phyloP scores from a whole-genome alignment of 2,329 filamentous ascomycete genomes.

The Alternaria viburni region DNA sequence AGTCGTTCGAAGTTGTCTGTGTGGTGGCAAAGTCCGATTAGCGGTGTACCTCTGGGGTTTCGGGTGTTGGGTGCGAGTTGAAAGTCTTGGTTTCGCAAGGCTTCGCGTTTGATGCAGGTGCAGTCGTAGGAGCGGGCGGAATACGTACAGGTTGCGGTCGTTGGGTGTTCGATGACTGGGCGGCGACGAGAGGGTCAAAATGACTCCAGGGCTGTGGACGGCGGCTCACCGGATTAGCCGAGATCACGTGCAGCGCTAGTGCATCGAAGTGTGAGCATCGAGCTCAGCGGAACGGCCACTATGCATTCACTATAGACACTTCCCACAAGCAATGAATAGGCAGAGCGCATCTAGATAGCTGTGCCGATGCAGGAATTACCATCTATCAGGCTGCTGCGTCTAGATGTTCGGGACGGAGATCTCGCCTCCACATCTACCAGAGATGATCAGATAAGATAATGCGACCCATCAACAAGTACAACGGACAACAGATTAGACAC shows the following conservation, averaged over 20 bases:
- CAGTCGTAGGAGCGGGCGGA: conserved; percentile 9
- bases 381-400: neutral
- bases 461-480: conserved; percentile 1
- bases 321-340: neutral
- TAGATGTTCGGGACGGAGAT: neutral
- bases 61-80: conserved; percentile 2
- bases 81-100: conserved; percentile 9
- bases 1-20: conserved; percentile 29
- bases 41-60: conserved; percentile 17
- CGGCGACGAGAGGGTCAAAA: conserved; percentile 29
- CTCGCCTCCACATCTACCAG: neutral
- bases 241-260: conserved; percentile 27
- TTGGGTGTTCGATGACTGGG: conserved; percentile 41
- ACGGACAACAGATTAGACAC: neutral
- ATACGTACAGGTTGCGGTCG: conserved; percentile 47
- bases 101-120: conserved; percentile 1
- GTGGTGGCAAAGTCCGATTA: conserved; percentile 43
- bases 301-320: neutral
- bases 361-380: neutral
- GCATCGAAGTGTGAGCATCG: neutral
- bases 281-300: neutral
- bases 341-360: neutral
- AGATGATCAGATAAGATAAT: conserved; percentile 17
- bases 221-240: conserved; percentile 25
- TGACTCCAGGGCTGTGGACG: conserved; percentile 11